A percentile compares a stretch with the other conserved stretches of the same genome.
Conservation (phyloP, 2,329 filamentous ascomycete species). For the Penicillium olsonii region DNA sequence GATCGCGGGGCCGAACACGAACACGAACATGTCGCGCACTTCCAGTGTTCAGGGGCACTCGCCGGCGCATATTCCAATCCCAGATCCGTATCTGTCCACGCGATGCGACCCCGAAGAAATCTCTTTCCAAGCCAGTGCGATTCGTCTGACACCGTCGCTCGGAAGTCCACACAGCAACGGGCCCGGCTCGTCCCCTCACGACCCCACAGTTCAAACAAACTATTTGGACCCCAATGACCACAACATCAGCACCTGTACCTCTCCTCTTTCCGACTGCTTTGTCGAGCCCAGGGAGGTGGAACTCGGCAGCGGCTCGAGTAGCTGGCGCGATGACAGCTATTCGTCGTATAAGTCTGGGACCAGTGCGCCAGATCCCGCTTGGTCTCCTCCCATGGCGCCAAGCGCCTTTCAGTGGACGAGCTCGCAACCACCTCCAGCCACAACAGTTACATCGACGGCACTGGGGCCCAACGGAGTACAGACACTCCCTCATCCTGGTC, state of each 20-base stretch:
- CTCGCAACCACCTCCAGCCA: conserved; percentile 33
- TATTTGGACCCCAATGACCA: conserved; percentile 14
- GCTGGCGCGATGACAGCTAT: conserved; percentile 13
- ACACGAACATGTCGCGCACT: conserved; percentile 25
- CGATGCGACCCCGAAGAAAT: conserved; percentile 42
- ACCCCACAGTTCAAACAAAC: conserved; percentile 15
- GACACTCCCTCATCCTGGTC: conserved; percentile 20
- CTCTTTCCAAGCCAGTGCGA: conserved; percentile 34
- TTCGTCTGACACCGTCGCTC: conserved; percentile 32
- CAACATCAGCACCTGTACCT: conserved; percentile 10
- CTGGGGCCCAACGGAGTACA: conserved; percentile 16
- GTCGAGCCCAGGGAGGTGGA: conserved; percentile 22
- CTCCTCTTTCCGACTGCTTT: conserved; percentile 11
- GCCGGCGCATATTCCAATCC: conserved; percentile 27
- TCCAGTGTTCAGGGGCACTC: conserved; percentile 21
- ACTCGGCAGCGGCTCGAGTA: conserved; percentile 7
- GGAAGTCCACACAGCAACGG: conserved; percentile 20
- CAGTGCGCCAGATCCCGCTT: conserved; percentile 10
- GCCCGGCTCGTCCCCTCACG: conserved; percentile 14
- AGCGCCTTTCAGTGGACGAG: conserved; percentile 35
- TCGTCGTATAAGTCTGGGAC: conserved; percentile 13
- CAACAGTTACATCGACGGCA: conserved; percentile 25
- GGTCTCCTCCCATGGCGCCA: conserved; percentile 21
- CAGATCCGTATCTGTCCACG: conserved; percentile 43
- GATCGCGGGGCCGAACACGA: not conserved